Percentiles rank a stretch among this genome's conserved stretches.
phyloP scores from a whole-genome alignment of 1,284 basidiomycete genomes.

The Rhodofomes roseus region DNA sequence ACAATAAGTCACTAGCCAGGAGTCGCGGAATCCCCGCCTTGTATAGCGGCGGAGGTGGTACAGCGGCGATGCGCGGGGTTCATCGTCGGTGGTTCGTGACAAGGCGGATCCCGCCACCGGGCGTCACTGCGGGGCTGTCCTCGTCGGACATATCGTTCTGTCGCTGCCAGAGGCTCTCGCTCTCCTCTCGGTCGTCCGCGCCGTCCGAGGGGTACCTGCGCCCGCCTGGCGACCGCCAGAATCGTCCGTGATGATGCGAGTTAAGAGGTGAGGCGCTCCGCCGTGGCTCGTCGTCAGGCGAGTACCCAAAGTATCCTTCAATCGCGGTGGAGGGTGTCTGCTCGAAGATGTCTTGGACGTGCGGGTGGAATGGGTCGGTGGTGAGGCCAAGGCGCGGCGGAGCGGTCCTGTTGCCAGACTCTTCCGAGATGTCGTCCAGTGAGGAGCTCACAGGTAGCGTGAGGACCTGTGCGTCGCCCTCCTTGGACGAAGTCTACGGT shows the following conservation, averaged over 20 bases:
- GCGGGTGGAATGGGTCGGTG: slow-evolving; percentile 17
- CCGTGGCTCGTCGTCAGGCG: slow-evolving; percentile 14
- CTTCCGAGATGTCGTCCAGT: slow-evolving; percentile 13
- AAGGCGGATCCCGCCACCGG: slow-evolving; percentile 24
- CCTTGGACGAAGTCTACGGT: slow-evolving; percentile 6
- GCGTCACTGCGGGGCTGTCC: slow-evolving; percentile 15
- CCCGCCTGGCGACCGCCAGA: slow-evolving; percentile 22
- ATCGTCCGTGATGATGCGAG: slow-evolving; percentile 13
- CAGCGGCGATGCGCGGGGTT: neutral
- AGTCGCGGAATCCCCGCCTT: no score
- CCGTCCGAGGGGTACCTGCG: slow-evolving; percentile 31
- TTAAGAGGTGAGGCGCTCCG: slow-evolving; percentile 1
- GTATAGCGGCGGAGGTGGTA: neutral
- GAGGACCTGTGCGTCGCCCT: slow-evolving; percentile 5
- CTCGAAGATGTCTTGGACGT: slow-evolving; percentile 26
- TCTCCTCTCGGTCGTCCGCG: slow-evolving; percentile 35
- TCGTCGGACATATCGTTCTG: slow-evolving; percentile 13
- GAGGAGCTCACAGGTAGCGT: slow-evolving; percentile 12
- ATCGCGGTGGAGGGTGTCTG: slow-evolving; percentile 29
- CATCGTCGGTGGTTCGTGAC: slow-evolving; percentile 20
- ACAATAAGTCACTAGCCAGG: neutral
- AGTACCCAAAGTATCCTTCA: slow-evolving; percentile 25
- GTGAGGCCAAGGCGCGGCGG: slow-evolving; percentile 25
- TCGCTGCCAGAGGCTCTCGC: slow-evolving; percentile 31
- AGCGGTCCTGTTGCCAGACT: slow-evolving; percentile 23